phyloP scores from a whole-genome alignment of 371 early-diverging fungal species.

The Mortierella sp. region DNA sequence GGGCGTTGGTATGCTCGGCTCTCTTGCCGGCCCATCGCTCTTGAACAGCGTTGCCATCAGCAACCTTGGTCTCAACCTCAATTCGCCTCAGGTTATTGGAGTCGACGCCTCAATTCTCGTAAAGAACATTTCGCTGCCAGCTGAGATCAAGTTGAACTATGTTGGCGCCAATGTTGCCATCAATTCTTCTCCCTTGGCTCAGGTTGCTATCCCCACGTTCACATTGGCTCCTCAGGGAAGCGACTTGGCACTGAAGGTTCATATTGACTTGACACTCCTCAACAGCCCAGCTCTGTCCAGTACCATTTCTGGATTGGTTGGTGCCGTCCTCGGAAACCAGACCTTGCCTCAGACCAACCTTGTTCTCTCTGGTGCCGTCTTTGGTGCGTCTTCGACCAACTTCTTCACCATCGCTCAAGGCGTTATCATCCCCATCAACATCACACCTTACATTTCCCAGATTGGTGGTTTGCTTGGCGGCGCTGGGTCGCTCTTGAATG shows the following conservation, averaged over 20 bases:
- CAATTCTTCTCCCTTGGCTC: constrained; percentile 37
- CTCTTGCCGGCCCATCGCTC: constrained; percentile 10
- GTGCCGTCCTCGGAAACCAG: constrained; percentile 23
- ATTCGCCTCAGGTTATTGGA: constrained; percentile 52
- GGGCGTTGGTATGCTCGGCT: constrained; percentile 10
- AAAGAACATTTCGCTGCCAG: constrained; percentile 47
- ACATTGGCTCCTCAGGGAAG: constrained; percentile 30
- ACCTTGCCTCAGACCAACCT: constrained; percentile 26
- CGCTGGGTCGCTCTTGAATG: constrained; percentile 43
- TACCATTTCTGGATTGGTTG: constrained; percentile 20
- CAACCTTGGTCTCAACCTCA: constrained; percentile 38
- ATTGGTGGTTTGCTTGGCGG: constrained; percentile 38
- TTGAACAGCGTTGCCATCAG: constrained; percentile 27
- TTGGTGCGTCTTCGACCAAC: constrained; percentile 38
- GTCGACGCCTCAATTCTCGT: constrained; percentile 43
- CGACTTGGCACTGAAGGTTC: constrained; percentile 32
- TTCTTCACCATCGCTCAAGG: constrained; percentile 43
- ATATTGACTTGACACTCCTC: constrained; percentile 24
- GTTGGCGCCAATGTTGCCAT: constrained; percentile 49
- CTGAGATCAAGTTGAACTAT: constrained; percentile 53
- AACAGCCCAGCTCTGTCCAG: constrained; percentile 21
- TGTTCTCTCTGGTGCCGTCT: constrained; percentile 33
- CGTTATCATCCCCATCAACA: constrained; percentile 36
- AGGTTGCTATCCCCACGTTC: constrained; percentile 42
- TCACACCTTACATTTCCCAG: constrained; percentile 36